Evolutionary conservation across 805 yeast genomes (phyloP).

Genomic region (Pichia occidentalis): DNA sequence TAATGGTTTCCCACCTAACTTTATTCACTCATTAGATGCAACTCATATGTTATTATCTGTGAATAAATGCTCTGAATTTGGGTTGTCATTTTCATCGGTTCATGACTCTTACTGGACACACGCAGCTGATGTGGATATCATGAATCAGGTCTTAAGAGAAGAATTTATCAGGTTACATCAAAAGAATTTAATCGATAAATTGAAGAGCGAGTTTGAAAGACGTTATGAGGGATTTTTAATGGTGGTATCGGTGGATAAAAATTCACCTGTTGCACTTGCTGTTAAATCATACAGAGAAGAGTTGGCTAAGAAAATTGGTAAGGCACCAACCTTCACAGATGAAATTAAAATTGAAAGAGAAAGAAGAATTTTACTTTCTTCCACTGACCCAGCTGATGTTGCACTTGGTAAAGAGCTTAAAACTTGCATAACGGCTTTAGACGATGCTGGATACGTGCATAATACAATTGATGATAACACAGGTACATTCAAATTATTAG

Average conservation of each 20-base stretch:
- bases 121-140: conserved; percentile 68
- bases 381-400: conserved; percentile 44
- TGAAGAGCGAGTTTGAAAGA: conserved; percentile 72
- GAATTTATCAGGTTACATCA: conserved; percentile 75
- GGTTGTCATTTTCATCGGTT: conserved; percentile 81
- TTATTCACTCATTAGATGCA: conserved; percentile 91
- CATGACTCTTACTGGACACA: conserved; percentile 99
- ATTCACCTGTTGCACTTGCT: conserved; percentile 43
- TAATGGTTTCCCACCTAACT: conserved; percentile 94
- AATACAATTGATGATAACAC: conserved; percentile 17
- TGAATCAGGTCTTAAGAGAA: conserved; percentile 68
- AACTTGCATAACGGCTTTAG: conserved; percentile 62
- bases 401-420: conserved; percentile 47
- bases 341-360: conserved; percentile 66
- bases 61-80: conserved; percentile 56
- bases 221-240: conserved; percentile 72
- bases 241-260: conserved; percentile 46
- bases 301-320: conserved; percentile 43
- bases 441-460: conserved; percentile 21
- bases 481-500: conserved; percentile 39
- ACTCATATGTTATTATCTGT: conserved; percentile 95
- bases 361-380: conserved; percentile 48
- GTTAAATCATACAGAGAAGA: conserved; percentile 45
- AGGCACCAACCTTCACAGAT: conserved; percentile 57
- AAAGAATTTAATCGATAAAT: conserved; percentile 60